Conservation (phyloP, 495 filamentous ascomycete genomes). For the Trypethelium eluteriae region DNA sequence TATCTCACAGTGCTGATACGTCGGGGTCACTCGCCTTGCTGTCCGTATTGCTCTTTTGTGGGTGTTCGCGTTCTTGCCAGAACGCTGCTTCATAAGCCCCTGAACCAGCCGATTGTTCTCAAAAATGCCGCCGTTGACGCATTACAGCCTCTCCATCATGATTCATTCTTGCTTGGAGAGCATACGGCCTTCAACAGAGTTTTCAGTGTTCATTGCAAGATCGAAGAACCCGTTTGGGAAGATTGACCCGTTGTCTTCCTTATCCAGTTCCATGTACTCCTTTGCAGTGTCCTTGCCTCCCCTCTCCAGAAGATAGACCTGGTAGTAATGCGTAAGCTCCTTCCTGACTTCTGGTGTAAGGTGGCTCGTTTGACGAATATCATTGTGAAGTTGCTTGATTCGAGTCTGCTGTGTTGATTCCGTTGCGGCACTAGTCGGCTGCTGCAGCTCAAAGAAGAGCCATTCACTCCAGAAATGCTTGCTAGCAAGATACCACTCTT, state of each 20-base stretch:
- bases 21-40: too few species aligned
- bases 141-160: neutral
- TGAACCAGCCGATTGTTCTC: neutral
- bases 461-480: slow-evolving; percentile 89
- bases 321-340: slow-evolving; percentile 71
- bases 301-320: slow-evolving; percentile 75
- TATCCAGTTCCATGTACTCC: slow-evolving; percentile 76
- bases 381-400: slow-evolving; percentile 72
- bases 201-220: neutral
- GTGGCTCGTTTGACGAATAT: slow-evolving; percentile 66
- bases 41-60: too few species aligned
- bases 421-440: slow-evolving; percentile 58
- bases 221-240: neutral
- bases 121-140: neutral
- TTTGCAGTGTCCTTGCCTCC: slow-evolving; percentile 78
- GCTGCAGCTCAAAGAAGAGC: slow-evolving; percentile 80
- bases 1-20: too few species aligned
- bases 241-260: slow-evolving; percentile 64
- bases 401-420: slow-evolving; percentile 61
- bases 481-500: slow-evolving; percentile 79
- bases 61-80: too few species aligned
- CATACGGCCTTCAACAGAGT: neutral
- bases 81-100: too few species aligned
- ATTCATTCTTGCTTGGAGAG: neutral
- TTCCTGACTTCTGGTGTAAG: slow-evolving; percentile 60